phyloP scores from a whole-genome alignment of 2,329 filamentous ascomycete genomes.

The Torrubiellomyces zombiae region DNA sequence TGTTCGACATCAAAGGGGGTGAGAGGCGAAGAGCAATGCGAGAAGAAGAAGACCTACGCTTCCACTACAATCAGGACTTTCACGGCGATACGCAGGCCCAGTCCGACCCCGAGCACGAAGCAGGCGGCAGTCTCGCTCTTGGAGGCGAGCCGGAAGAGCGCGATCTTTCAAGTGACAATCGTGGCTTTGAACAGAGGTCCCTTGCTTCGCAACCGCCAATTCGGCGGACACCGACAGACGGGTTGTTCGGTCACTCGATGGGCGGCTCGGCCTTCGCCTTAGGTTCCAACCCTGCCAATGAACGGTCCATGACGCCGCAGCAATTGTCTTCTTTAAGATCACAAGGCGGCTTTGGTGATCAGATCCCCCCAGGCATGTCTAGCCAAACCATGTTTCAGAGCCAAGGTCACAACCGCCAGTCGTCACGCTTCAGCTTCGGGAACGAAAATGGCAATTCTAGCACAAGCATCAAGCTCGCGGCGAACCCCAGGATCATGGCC shows the following conservation, averaged over 20 bases:
- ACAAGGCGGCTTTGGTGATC: conserved; percentile 39
- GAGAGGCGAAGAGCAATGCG: conserved; percentile 64
- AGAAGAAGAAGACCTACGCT: conserved; percentile 47
- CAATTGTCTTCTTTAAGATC: conserved; percentile 54
- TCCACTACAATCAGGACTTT: conserved; percentile 33
- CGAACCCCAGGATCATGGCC: conserved; percentile 64
- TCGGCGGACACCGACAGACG: conserved; percentile 41
- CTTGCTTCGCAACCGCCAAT: conserved; percentile 63
- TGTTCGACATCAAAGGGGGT: conserved; percentile 73
- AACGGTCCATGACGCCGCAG: conserved; percentile 63
- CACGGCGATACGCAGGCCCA: conserved; percentile 25
- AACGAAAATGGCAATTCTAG: conserved; percentile 44
- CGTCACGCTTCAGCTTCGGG: conserved; percentile 75
- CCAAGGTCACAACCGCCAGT: conserved; percentile 61
- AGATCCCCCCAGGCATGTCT: conserved; percentile 42
- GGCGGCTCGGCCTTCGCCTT: conserved; percentile 29
- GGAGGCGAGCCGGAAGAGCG: conserved; percentile 85
- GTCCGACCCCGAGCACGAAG: conserved; percentile 62
- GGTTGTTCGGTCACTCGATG: conserved; percentile 36
- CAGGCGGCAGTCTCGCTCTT: conserved; percentile 68
- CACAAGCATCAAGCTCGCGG: conserved; percentile 56
- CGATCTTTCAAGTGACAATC: conserved; percentile 34
- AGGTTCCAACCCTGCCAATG: conserved; percentile 33
- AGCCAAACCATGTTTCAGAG: conserved; percentile 34
- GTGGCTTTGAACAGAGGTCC: conserved; percentile 39